Conservation (phyloP, 2,329 filamentous ascomycete genomes). For the Aspergillus unguis region DNA sequence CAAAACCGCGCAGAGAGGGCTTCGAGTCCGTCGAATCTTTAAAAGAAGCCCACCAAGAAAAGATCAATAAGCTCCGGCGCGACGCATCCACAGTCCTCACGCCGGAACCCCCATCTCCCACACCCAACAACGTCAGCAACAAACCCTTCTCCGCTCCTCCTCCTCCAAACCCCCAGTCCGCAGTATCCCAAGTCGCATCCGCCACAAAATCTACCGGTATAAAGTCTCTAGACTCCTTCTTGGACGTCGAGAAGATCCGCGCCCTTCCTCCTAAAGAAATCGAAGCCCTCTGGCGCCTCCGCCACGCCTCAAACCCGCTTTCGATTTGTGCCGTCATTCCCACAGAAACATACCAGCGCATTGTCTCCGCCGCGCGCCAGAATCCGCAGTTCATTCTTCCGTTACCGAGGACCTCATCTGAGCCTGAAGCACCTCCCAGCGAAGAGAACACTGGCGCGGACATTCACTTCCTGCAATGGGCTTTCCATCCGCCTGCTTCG, state of each 20-base stretch:
- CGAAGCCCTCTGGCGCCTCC: slow-evolving; percentile 82
- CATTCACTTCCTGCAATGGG: slow-evolving; percentile 96
- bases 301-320: slow-evolving; percentile 68
- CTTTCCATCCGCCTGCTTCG: slow-evolving; percentile 66
- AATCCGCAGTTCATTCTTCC: slow-evolving; percentile 91
- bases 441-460: slow-evolving; percentile 62
- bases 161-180: slow-evolving; percentile 34
- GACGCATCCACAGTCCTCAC: slow-evolving; percentile 58
- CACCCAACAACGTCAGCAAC: slow-evolving; percentile 17
- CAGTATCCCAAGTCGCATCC: slow-evolving; percentile 36
- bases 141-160: slow-evolving; percentile 38
- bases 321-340: slow-evolving; percentile 84
- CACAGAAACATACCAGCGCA: slow-evolving; percentile 66
- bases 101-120: slow-evolving; percentile 40
- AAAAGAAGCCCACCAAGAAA: slow-evolving; percentile 78
- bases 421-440: slow-evolving; percentile 28
- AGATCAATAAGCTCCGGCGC: slow-evolving; percentile 69
- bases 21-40: slow-evolving; percentile 59
- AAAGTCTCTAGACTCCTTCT: slow-evolving; percentile 63
- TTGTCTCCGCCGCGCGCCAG: slow-evolving; percentile 66
- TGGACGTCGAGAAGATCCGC: slow-evolving; percentile 77
- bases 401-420: slow-evolving; percentile 51
- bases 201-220: slow-evolving; percentile 53
- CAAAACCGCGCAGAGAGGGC: slow-evolving; percentile 55
- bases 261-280: slow-evolving; percentile 76